A percentile compares a stretch with the other conserved stretches of the same genome.
Evolutionary conservation across 2,329 filamentous ascomycete species (phyloP).

Genomic region (Ophiostoma perfectum): DNA sequence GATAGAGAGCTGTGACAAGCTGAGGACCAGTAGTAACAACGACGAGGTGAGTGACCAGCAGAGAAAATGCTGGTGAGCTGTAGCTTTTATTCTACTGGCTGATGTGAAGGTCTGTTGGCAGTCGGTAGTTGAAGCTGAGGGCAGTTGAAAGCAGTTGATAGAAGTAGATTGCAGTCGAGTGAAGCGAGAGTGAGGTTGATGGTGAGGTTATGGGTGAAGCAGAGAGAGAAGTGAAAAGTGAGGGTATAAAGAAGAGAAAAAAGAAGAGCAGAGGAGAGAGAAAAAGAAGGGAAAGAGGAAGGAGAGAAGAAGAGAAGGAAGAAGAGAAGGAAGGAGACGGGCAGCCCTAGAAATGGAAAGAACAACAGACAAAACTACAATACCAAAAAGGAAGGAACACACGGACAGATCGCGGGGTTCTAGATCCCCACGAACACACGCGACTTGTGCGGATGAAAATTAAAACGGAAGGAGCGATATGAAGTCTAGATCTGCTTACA

Average conservation of each 20-base stretch:
- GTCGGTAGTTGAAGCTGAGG: no score
- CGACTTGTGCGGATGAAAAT: not conserved
- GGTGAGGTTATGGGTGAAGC: not conserved
- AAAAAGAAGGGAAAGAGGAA: not conserved
- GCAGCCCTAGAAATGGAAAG: not conserved
- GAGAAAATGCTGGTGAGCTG: no score
- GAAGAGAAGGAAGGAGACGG: no score
- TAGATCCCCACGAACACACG: not conserved
- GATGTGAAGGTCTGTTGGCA: not conserved
- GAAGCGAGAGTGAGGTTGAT: not conserved
- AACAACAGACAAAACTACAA: not conserved
- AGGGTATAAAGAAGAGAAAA: not conserved
- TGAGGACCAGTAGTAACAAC: no score
- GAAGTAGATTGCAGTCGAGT: no score
- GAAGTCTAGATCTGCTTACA: not conserved
- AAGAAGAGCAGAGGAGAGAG: not conserved
- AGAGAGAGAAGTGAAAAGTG: not conserved
- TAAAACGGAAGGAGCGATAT: slow-evolving; percentile 3
- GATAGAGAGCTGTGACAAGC: no score
- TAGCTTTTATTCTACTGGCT: no score
- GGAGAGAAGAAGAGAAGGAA: not conserved
- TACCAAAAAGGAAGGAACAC: not conserved
- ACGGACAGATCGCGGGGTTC: not conserved
- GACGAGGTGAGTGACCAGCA: no score
- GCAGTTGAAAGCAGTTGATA: no score